Evolutionary conservation across 495 filamentous ascomycete species (phyloP), one percentile per base, ranked within the genome.

Genomic region (Penicillium silybi): DNA sequence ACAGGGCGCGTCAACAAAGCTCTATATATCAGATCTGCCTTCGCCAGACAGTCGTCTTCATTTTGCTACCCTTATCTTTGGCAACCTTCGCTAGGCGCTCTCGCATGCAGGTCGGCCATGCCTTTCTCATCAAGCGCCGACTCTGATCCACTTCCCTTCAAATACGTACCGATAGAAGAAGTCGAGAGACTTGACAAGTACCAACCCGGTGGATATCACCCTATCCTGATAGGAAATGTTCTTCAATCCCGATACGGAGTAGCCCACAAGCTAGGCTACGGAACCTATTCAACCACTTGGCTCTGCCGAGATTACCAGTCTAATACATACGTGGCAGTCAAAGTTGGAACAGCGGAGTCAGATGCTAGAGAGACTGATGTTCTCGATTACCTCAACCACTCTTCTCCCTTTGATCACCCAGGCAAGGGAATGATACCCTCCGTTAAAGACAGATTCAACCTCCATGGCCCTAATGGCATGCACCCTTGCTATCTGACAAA

Each of bases 401-500:
- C 60, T 54, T 16, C 25, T 23, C 29, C 41, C 15, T 26, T 49
- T 41, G 32, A 41, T 3, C 47, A 50, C 26, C 54, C 49, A 6
- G 55, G 54, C 10, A 62, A 34, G 25, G 37, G 38, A n/a, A 50
- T 56, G 34, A 57, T 73, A 23, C 57, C 59, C 8, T 40, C 39
- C 3, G 35, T 68, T 5, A 48, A 70, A 6, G 71, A 77, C 55
- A 43, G 43, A 6, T 78, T 77, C 46, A 47, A 17, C 1, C 27
- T 73, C 27, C 23, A 61, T 11, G 70, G 75, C 1, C 68, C 68
- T 4, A 77, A 80, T 54, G 73, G 71, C 19, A 61, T 17, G 2
- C 74, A 78, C 48, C 45, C 55, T n/a, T 74, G 69, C 52, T 57
- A 69, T 7, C 73, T 76, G 13, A 74, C 66, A 22, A 18, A 16